Percentiles rank a stretch among this genome's conserved stretches.
Conservation (phyloP, 1,139 yeast genomes). For the Debaryomyces nepalensis region DNA sequence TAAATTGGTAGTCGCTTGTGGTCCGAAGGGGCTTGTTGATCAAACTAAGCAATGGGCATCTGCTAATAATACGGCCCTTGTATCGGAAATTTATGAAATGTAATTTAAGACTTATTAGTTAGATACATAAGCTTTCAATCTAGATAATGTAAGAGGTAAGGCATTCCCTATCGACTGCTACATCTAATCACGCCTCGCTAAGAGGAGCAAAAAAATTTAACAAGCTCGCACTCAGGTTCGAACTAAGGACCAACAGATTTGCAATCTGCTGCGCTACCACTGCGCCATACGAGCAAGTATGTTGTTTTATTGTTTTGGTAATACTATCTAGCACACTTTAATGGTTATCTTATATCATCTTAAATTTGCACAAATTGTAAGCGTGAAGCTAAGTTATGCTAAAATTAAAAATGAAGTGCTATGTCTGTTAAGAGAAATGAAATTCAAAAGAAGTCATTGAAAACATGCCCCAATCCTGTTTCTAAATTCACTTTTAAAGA, state of each 20-base stretch:
- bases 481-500: constrained; percentile 50
- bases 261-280: constrained; percentile 63
- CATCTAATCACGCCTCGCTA: too few species aligned
- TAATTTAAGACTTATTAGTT: constrained; percentile 20
- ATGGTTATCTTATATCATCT: neutral
- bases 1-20: constrained; percentile 72
- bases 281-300: constrained; percentile 52
- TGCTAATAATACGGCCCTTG: constrained; percentile 38
- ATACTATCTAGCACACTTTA: neutral
- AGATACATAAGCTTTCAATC: too few species aligned
- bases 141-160: too few species aligned
- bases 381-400: neutral
- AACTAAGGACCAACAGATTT: constrained; percentile 60
- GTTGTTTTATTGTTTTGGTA: neutral
- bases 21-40: constrained; percentile 57
- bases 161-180: too few species aligned
- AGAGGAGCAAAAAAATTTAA: constrained; percentile 18
- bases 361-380: neutral
- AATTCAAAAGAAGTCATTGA: neutral
- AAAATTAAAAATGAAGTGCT: constrained; percentile 4
- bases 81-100: constrained; percentile 49
- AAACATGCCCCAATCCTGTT: constrained; percentile 1
- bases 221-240: constrained; percentile 53
- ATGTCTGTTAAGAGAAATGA: constrained; percentile 13
- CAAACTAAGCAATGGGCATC: constrained; percentile 53